Evolutionary conservation across 371 early-diverging fungal genomes (phyloP).

Genomic region (Mortierella polycephala): DNA sequence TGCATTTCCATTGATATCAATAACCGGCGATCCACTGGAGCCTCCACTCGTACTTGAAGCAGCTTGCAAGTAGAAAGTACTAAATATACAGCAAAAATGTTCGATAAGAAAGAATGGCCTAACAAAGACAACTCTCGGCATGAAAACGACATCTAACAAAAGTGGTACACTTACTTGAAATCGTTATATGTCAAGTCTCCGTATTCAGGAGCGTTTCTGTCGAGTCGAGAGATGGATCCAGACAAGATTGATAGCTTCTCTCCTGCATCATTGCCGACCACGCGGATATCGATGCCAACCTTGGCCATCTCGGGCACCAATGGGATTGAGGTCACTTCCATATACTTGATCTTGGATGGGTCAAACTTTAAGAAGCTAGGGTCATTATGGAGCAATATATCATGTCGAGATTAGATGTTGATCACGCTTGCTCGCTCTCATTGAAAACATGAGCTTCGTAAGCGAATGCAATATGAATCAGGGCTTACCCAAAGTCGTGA

Average conservation of each 20-base stretch:
- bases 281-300: constrained; percentile 92
- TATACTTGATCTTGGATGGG: constrained; percentile 80
- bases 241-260: constrained; percentile 92
- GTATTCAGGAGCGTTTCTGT: constrained; percentile 85
- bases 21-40: constrained; percentile 86
- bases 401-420: not conserved
- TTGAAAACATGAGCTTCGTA: constrained; percentile 4
- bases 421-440: constrained; percentile 2
- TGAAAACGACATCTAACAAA: not conserved
- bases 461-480: not conserved
- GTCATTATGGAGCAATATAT: not conserved
- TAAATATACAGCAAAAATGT: not conserved
- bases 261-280: constrained; percentile 95
- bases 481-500: constrained; percentile 76
- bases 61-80: constrained; percentile 84
- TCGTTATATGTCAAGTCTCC: constrained; percentile 76
- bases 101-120: not conserved
- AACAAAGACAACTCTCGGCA: not conserved
- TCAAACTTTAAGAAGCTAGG: constrained; percentile 69
- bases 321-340: constrained; percentile 81
- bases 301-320: constrained; percentile 86
- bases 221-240: constrained; percentile 89
- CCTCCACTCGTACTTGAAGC: constrained; percentile 86
- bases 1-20: constrained; percentile 93
- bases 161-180: constrained; percentile 59